Evolutionary conservation across 768 basidiomycete species (phyloP).

Genomic region (Lepiota venenata): DNA sequence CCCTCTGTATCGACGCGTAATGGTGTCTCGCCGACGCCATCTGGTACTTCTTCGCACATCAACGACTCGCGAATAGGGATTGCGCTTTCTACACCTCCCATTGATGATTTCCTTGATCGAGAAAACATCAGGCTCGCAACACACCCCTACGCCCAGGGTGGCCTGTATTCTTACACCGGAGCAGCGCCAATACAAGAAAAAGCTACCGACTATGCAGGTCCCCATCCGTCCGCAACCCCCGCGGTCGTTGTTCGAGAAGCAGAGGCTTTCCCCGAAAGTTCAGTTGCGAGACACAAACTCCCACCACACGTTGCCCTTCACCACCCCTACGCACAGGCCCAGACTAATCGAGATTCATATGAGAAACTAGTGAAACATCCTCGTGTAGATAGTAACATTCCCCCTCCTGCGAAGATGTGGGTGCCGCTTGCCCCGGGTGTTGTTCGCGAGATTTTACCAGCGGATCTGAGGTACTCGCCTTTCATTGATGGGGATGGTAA

Average conservation of each 20-base stretch:
- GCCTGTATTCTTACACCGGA: conserved; percentile 21
- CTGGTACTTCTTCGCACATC: conserved; percentile 24
- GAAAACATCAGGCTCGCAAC: conserved; percentile 32
- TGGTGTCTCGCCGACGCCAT: conserved; percentile 14
- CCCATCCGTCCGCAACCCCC: conserved; percentile 25
- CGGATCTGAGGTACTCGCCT: conserved; percentile 48
- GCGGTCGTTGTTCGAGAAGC: conserved; percentile 4
- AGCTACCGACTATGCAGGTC: conserved; percentile 31
- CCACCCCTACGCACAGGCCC: conserved; percentile 42
- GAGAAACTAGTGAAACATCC: conserved; percentile 28
- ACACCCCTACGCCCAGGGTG: conserved; percentile 51
- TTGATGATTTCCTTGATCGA: conserved; percentile 24
- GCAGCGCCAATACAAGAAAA: conserved; percentile 12
- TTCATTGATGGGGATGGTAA: conserved; percentile 26
- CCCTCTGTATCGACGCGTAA: conserved; percentile 5
- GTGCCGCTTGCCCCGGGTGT: conserved; percentile 42
- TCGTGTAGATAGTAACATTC: conserved; percentile 34
- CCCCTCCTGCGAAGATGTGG: conserved; percentile 48
- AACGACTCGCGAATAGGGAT: conserved; percentile 34
- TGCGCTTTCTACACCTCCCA: conserved; percentile 30
- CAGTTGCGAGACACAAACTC: conserved; percentile 28
- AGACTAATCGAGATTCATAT: conserved; percentile 30
- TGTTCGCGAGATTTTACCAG: conserved; percentile 41
- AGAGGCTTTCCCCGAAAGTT: conserved; percentile 7
- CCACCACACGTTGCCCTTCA: conserved; percentile 31